Percentiles rank a stretch among this genome's conserved stretches.
Evolutionary conservation across 768 basidiomycete species (phyloP).

Genomic region (Pleurotus cornucopiae): DNA sequence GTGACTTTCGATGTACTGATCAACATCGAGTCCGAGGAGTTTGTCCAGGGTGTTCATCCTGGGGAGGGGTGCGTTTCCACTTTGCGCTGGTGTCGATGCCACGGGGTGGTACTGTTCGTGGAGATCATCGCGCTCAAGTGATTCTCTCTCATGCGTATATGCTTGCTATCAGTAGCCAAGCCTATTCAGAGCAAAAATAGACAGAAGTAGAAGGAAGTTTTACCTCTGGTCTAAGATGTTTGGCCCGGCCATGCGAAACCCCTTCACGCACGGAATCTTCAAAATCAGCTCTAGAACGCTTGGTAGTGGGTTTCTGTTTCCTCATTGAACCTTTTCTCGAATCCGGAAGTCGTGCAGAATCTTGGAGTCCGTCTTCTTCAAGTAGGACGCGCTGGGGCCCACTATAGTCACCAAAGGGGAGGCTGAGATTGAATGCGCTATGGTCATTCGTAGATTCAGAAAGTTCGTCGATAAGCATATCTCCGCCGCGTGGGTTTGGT

Average conservation of each 20-base stretch:
- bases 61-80: not conserved
- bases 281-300: not conserved
- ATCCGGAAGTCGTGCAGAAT: not conserved
- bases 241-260: not conserved
- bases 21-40: slow-evolving; percentile 40
- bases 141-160: not conserved
- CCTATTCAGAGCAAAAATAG: not conserved
- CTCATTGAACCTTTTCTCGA: not conserved
- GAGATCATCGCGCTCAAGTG: not conserved
- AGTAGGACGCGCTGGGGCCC: slow-evolving; percentile 1
- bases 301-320: not conserved
- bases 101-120: not conserved
- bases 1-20: slow-evolving; percentile 35
- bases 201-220: not conserved
- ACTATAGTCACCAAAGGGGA: not conserved
- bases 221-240: not conserved
- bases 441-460: not conserved
- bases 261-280: not conserved
- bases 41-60: slow-evolving; percentile 26
- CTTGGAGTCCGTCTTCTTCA: not conserved
- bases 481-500: not conserved
- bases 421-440: not conserved
- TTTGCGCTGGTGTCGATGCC: not conserved
- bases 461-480: not conserved
- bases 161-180: not conserved